These are phyloP conservation scores for Stereocaulon alpinum DNA, from an alignment of 495 filamentous ascomycete genomes.

Conservation along the genomic window DNA sequence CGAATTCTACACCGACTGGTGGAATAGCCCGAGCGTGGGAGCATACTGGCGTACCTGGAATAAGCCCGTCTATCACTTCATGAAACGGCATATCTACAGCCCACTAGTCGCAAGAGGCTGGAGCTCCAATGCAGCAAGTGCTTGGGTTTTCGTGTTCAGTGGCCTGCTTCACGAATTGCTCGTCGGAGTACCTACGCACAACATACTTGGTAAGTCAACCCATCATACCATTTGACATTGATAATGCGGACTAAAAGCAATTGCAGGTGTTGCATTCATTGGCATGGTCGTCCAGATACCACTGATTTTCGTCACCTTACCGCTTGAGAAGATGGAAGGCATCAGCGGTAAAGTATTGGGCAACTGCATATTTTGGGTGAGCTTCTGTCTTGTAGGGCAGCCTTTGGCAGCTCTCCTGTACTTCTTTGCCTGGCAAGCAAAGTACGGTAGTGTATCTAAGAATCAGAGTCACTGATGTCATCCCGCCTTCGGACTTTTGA, in stretches of 20 bases:
- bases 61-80: conserved; percentile 90
- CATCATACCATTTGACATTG: background rate
- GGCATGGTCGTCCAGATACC: conserved; percentile 93
- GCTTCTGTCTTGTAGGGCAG: conserved; percentile 88
- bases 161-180: conserved; percentile 84
- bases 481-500: too few relatives aligned
- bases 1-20: conserved; percentile 95
- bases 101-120: conserved; percentile 77
- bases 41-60: conserved; percentile 96
- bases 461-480: background rate
- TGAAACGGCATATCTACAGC: conserved; percentile 84
- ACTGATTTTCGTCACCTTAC: conserved; percentile 67
- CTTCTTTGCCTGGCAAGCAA: conserved; percentile 94
- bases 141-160: conserved; percentile 75
- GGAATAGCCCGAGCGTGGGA: conserved; percentile 81
- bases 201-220: conserved; percentile 60
- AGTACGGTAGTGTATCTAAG: conserved; percentile 69
- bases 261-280: conserved; percentile 70
- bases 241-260: background rate
- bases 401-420: conserved; percentile 82
- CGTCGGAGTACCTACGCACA: conserved; percentile 92
- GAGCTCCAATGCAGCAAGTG: conserved; percentile 53
- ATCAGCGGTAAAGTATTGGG: conserved; percentile 65
- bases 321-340: conserved; percentile 67
- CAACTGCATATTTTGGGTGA: conserved; percentile 91